Conservation (phyloP, 1,139 yeast species). For the Zygosaccharomyces sapae region DNA sequence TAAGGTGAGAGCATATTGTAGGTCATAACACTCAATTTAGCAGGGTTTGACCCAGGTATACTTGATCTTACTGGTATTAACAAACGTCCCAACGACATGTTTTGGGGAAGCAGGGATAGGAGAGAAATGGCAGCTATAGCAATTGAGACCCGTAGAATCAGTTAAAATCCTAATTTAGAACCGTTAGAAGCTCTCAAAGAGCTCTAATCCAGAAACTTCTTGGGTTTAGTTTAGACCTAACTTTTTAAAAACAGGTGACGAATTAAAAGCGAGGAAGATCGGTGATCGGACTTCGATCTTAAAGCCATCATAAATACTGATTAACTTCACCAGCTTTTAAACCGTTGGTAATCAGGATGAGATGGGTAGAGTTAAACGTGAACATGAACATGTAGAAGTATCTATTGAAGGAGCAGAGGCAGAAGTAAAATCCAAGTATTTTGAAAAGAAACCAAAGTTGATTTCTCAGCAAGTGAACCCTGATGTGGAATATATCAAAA, state of each 20-base stretch:
- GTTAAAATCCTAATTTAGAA: not conserved
- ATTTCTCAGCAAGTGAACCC: slow-evolving; percentile 3
- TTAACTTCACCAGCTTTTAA: not conserved
- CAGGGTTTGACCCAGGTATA: slow-evolving; percentile 6
- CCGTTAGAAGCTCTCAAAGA: not conserved
- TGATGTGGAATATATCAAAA: slow-evolving; percentile 29
- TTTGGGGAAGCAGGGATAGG: not conserved
- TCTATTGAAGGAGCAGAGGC: slow-evolving; percentile 6
- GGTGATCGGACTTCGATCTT: not conserved
- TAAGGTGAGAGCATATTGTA: slow-evolving; percentile 54
- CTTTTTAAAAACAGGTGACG: not conserved
- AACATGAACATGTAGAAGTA: slow-evolving; percentile 13
- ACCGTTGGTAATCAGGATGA: not conserved
- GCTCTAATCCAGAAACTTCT: too few species aligned
- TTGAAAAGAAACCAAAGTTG: slow-evolving; percentile 14
- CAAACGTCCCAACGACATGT: slow-evolving; percentile 16
- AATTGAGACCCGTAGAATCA: not conserved
- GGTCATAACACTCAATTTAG: slow-evolving; percentile 37
- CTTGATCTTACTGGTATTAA: slow-evolving; percentile 16
- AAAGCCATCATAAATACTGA: not conserved
- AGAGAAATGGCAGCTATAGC: not conserved
- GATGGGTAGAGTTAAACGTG: slow-evolving; percentile 11
- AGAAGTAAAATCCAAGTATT: slow-evolving; percentile 21
- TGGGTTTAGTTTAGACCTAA: not conserved
- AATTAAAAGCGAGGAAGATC: not conserved